These are phyloP conservation scores for Volvox carteri DNA, from an alignment of 163 green algal species.

Conservation along the genomic window DNA sequence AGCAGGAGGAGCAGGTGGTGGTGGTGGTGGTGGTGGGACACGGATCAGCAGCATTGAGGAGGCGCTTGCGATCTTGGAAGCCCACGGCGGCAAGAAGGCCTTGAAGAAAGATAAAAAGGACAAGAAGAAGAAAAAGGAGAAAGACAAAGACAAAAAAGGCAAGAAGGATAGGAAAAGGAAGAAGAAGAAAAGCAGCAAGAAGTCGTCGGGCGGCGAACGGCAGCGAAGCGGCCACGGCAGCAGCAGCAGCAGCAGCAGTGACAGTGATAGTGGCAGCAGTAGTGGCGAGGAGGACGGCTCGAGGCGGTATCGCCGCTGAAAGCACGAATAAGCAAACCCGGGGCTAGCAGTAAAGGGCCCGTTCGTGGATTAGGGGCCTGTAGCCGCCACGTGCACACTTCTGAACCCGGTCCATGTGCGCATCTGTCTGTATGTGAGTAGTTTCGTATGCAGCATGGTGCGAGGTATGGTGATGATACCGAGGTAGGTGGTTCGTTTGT, in stretches of 20 bases:
- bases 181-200: constrained; percentile 32
- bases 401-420: too few species aligned
- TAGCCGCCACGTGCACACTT: too few species aligned
- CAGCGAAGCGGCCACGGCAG: constrained; percentile 27
- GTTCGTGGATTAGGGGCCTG: too few species aligned
- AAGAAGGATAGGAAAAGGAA: constrained; percentile 7
- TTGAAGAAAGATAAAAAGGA: too few species aligned
- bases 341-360: too few species aligned
- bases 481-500: too few species aligned
- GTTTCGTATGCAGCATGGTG: too few species aligned
- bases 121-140: constrained; percentile 45
- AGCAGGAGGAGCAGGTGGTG: neutral
- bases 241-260: constrained; percentile 54
- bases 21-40: neutral
- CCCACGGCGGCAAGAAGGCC: constrained; percentile 32
- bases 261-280: neutral
- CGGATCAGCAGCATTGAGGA: constrained; percentile 55
- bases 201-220: constrained; percentile 28
- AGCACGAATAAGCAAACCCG: too few species aligned
- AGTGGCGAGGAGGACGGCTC: neutral
- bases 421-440: too few species aligned
- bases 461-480: too few species aligned
- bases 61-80: constrained; percentile 59
- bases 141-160: constrained; percentile 4
- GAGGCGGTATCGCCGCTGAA: neutral